These are phyloP conservation scores for Russula sp. DNA, from an alignment of 768 basidiomycete species.

Conservation along the genomic window DNA sequence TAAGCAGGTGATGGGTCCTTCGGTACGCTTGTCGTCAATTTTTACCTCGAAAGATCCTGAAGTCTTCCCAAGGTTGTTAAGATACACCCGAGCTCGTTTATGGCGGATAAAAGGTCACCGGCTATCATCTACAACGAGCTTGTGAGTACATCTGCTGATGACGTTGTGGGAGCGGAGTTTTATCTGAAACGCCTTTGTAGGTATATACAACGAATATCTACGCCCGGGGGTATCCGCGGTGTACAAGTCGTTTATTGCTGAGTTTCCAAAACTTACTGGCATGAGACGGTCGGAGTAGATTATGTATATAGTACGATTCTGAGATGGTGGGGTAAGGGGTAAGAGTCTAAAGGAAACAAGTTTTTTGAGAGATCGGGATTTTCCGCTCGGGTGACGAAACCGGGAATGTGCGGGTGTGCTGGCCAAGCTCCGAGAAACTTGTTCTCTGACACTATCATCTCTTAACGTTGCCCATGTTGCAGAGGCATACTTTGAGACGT, in stretches of 20 bases:
- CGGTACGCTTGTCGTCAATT: constrained; percentile 42
- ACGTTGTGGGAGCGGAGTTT: neutral
- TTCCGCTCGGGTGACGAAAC: neutral
- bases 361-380: no score
- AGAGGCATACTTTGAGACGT: constrained; percentile 40
- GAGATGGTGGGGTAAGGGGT: no score
- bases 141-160: constrained; percentile 47
- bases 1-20: constrained; percentile 73
- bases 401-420: neutral
- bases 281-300: constrained; percentile 1
- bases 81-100: constrained; percentile 84
- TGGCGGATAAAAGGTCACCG: constrained; percentile 77
- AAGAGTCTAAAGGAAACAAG: no score
- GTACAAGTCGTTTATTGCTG: constrained; percentile 51
- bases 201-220: constrained; percentile 82
- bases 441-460: neutral
- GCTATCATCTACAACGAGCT: constrained; percentile 94
- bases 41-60: constrained; percentile 15
- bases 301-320: no score
- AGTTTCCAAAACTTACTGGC: constrained; percentile 25
- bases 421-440: constrained; percentile 10
- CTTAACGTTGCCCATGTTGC: constrained; percentile 36
- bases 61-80: constrained; percentile 59
- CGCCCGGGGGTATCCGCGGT: constrained; percentile 87
- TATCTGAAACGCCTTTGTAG: constrained; percentile 38